A percentile compares a stretch with the other conserved stretches of the same genome.
phyloP scores from a whole-genome alignment of 148 eudicot species.

The Rhododendron kiyosumense region DNA sequence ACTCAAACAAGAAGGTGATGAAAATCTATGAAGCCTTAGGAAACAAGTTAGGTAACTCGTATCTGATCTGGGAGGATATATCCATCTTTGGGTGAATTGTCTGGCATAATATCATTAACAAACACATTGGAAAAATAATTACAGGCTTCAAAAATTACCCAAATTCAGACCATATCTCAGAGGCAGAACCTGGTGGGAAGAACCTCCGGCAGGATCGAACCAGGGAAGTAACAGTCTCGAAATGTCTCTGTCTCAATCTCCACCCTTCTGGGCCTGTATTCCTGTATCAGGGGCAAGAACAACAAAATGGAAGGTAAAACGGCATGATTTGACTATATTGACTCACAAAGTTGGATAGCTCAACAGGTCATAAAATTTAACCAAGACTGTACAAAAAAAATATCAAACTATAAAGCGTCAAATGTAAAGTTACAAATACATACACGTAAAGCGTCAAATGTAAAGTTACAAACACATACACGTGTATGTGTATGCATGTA shows the following conservation, averaged over 20 bases:
- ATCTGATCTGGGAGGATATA: neutral
- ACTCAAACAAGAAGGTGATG: neutral
- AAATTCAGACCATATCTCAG: slow-evolving; percentile 95
- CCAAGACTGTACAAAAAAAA: neutral
- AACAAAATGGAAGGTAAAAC: neutral
- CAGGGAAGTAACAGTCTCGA: slow-evolving; percentile 85
- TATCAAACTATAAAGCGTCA: neutral
- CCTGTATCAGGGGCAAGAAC: slow-evolving; percentile 30
- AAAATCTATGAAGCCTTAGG: neutral
- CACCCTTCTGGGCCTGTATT: slow-evolving; percentile 98
- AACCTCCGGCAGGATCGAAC: slow-evolving; percentile 91
- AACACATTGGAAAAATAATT: neutral
- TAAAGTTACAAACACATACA: neutral
- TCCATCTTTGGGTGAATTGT: neutral
- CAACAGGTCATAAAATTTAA: neutral
- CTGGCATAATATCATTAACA: neutral
- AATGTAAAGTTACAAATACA: neutral
- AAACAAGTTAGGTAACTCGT: neutral
- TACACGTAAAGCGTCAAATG: neutral
- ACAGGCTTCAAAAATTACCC: slow-evolving; percentile 38
- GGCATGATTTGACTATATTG: neutral
- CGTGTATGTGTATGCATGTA: neutral
- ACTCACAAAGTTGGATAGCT: neutral
- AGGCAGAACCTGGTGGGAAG: slow-evolving; percentile 86
- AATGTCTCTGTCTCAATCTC: slow-evolving; percentile 94